Evolutionary conservation across 2,329 filamentous ascomycete species (phyloP), one percentile per base, ranked within the genome.

Genomic region (Fusarium equiseti): DNA sequence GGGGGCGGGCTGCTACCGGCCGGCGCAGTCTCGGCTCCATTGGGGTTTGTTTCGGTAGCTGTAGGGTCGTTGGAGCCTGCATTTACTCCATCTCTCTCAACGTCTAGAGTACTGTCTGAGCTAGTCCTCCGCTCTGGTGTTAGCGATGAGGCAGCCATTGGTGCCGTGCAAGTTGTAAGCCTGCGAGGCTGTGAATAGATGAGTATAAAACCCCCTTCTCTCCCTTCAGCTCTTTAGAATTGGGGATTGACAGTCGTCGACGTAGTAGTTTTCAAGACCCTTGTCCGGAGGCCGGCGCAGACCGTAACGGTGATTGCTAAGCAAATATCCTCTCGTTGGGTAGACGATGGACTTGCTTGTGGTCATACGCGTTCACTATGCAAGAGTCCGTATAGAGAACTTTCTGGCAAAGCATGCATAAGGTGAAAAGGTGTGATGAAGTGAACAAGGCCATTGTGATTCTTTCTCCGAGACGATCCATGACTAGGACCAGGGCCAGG

Each of bases 91-190:
- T 76, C 68, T 65, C 73, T 66, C 58, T 74, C 77, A 22, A 76
- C 63, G 48, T 78, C 70, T 26, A 77, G 66, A 9, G 77, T 78
- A 16, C 63, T 71, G 32, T 78, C 76, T 12, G 78, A 77, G 68
- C 75, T 77, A 48, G 73, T 65, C 27, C 71, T 70, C 65, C 61
- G 63, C n/a, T 71, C 68, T 11, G 74, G 55, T 35, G 61, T 58
- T 42, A 60, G 27, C 24, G 59, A 40, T 38, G 57, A 64, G 18
- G 61, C 27, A 10, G 63, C 45, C 73, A 75, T 73, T 54, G 38
- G 68, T 50, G 45, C 45, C 48, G 18, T 40, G 35, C 22, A 42
- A 42, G 24, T 53, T 43, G 56, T 29, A 57, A 57, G 44, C 53
- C 62, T 31, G n/a, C 18, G 27, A 44, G 32, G 43, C 32, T 18